These are phyloP conservation scores for Emiliania huxleyi DNA, from an alignment of 78 protist species.

Conservation along the genomic window DNA sequence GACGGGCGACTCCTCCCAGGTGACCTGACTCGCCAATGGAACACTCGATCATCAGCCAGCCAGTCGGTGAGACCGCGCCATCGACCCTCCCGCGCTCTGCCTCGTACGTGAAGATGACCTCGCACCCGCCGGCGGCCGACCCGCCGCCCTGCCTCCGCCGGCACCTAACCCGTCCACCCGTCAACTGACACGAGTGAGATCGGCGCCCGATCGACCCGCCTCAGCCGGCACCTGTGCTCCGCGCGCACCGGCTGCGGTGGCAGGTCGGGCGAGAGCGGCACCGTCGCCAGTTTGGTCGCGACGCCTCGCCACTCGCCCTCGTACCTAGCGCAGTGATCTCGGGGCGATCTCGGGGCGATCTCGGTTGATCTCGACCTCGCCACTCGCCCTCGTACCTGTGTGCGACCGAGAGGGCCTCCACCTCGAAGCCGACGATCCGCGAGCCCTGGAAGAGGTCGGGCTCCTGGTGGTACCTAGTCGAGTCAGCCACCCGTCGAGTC, in stretches of 20 bases:
- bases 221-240: too few species aligned
- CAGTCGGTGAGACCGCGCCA: neutral
- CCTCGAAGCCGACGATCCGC: conserved; percentile 79
- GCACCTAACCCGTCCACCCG: too few species aligned
- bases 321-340: neutral
- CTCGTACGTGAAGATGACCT: conserved; percentile 6
- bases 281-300: neutral
- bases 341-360: too few species aligned
- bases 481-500: neutral
- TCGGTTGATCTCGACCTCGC: neutral
- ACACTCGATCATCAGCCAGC: too few species aligned
- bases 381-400: conserved; percentile 23
- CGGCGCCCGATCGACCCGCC: too few species aligned
- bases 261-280: neutral
- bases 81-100: too few species aligned
- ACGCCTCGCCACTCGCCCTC: neutral
- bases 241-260: neutral
- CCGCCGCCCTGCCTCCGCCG: too few species aligned
- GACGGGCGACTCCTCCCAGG: neutral
- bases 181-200: too few species aligned
- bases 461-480: conserved; percentile 39
- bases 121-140: too few species aligned
- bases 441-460: neutral
- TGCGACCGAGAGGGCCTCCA: conserved; percentile 50
- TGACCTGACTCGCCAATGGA: too few species aligned